Evolutionary conservation across 129 eudicot genomes (phyloP).

Genomic region (Cynara cardunculus): DNA sequence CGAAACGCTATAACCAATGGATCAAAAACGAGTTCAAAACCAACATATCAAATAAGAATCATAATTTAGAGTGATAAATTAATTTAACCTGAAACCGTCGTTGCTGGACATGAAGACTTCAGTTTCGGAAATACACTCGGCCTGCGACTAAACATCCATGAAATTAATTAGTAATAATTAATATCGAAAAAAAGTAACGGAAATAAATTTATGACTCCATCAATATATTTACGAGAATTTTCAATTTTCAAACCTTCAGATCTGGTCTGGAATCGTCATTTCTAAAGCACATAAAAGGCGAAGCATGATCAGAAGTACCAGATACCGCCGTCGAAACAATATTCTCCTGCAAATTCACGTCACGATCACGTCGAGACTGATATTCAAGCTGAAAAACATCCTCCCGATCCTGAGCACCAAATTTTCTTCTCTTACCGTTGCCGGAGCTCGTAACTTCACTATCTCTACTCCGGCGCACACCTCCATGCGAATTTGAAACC

Average conservation of each 20-base stretch:
- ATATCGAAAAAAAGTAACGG: not conserved
- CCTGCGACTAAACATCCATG: conserved; percentile 31
- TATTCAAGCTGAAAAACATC: conserved; percentile 6
- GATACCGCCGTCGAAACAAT: conserved; percentile 31
- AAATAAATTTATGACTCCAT: not conserved
- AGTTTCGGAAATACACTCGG: conserved; percentile 31
- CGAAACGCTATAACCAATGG: conserved; percentile 13
- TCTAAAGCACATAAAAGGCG: conserved; percentile 20
- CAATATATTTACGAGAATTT: not conserved
- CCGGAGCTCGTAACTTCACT: conserved; percentile 13
- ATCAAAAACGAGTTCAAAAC: not conserved
- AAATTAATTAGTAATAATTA: not conserved
- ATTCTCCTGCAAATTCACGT: conserved; percentile 9
- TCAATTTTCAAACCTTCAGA: conserved; percentile 29
- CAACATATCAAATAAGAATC: conserved; percentile 3
- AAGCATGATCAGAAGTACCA: conserved; percentile 18
- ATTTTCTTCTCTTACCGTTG: conserved; percentile 33
- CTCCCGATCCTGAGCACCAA: not conserved
- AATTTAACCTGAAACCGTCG: conserved; percentile 52
- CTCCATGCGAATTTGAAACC: conserved; percentile 11
- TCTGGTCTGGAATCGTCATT: conserved; percentile 29
- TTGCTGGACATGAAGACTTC: conserved; percentile 34
- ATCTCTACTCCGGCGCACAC: conserved; percentile 10
- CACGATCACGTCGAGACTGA: conserved; percentile 7
- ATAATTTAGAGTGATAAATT: not conserved